A percentile compares a stretch with the other conserved stretches of the same genome.
These are phyloP conservation scores for Neonectria ditissima DNA, from an alignment of 2,329 filamentous ascomycete species.

Conservation along the genomic window DNA sequence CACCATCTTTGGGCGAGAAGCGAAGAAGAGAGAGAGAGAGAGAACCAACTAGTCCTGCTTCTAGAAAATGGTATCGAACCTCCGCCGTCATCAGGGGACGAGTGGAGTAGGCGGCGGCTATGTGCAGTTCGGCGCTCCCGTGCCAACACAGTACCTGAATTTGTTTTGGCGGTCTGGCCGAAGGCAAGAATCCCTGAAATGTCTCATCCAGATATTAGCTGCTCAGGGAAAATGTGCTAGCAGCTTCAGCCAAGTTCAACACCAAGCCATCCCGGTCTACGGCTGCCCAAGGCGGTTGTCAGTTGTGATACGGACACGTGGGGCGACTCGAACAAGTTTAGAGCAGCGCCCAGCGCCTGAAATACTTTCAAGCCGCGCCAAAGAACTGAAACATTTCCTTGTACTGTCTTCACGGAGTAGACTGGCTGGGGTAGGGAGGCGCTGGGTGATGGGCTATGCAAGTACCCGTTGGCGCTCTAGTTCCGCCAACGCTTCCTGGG, in stretches of 20 bases:
- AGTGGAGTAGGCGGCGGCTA: slow-evolving; percentile 37
- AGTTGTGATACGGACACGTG: slow-evolving; percentile 43
- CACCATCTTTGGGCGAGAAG: slow-evolving; percentile 15
- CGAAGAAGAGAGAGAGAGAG: slow-evolving; percentile 9
- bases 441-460: slow-evolving; percentile 44
- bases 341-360: background rate
- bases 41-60: slow-evolving; percentile 27
- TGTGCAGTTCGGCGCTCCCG: slow-evolving; percentile 31
- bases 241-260: slow-evolving; percentile 26
- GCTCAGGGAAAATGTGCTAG: slow-evolving; percentile 19
- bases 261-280: slow-evolving; percentile 20
- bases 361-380: slow-evolving; percentile 9
- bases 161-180: slow-evolving; percentile 24
- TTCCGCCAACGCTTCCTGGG: slow-evolving; percentile 37
- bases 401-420: slow-evolving; percentile 39
- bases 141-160: slow-evolving; percentile 14
- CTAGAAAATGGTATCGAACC: slow-evolving; percentile 36
- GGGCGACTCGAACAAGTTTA: slow-evolving; percentile 38
- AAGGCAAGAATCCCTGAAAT: slow-evolving; percentile 3
- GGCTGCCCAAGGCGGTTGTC: slow-evolving; percentile 17
- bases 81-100: slow-evolving; percentile 24
- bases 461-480: slow-evolving; percentile 41
- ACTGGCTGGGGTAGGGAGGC: slow-evolving; percentile 38
- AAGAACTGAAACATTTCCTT: slow-evolving; percentile 34
- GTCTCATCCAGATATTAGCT: slow-evolving; percentile 14